These are phyloP conservation scores for Nannochloropsis gaditana DNA, from an alignment of 108 stramenopile species.

Conservation along the genomic window DNA sequence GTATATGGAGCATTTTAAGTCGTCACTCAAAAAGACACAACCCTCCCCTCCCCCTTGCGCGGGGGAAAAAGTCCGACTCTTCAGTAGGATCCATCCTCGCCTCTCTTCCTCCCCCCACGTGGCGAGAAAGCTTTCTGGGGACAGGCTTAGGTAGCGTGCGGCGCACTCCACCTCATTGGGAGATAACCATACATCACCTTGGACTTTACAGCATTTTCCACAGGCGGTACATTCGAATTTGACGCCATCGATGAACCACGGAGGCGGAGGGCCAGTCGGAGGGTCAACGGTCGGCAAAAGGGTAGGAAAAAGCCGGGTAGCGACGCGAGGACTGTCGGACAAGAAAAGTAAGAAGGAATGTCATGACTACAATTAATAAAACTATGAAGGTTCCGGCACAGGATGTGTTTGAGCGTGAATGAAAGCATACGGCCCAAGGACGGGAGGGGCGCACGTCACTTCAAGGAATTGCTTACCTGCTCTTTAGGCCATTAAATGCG, in stretches of 20 bases:
- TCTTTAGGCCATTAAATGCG: too few species aligned
- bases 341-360: too few species aligned
- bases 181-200: neutral
- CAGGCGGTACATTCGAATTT: neutral
- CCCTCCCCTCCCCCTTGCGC: slow-evolving; percentile 9
- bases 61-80: neutral
- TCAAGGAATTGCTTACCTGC: too few species aligned
- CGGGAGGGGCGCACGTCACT: too few species aligned
- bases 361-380: too few species aligned
- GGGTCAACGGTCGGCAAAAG: neutral
- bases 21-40: neutral
- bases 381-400: too few species aligned
- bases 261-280: neutral
- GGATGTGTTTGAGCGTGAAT: too few species aligned
- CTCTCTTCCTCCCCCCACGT: slow-evolving; percentile 8
- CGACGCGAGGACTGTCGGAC: neutral
- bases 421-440: too few species aligned
- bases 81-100: neutral
- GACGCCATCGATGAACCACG: neutral
- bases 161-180: slow-evolving; percentile 6
- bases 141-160: neutral
- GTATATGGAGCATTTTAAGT: neutral
- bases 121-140: neutral
- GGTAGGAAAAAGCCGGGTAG: neutral
- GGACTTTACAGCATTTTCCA: slow-evolving; percentile 10